phyloP scores from a whole-genome alignment of 176 grass and related monocot genomes.

The Cenchrus fungigraminus region DNA sequence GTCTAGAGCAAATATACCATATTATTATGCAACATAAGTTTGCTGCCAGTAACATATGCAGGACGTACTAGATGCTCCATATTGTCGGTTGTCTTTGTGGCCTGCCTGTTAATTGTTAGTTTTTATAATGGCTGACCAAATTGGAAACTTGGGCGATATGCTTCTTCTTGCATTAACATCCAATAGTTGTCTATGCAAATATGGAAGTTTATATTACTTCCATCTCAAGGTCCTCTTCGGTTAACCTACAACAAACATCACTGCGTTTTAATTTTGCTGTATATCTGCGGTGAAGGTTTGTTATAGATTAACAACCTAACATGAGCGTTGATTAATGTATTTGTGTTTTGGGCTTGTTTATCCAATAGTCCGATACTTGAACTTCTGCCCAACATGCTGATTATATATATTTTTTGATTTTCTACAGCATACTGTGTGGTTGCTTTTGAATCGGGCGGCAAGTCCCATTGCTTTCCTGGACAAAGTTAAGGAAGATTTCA shows the following conservation, averaged over 20 bases:
- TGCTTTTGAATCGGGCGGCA: slow-evolving; percentile 96
- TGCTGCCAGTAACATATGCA: not conserved
- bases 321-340: not conserved
- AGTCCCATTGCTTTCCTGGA: slow-evolving; percentile 91
- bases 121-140: not conserved
- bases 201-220: not conserved
- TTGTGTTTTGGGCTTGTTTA: not conserved
- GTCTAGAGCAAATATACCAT: not conserved
- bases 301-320: not conserved
- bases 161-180: not conserved
- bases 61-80: not conserved
- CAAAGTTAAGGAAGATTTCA: slow-evolving; percentile 90
- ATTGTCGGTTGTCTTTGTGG: not conserved
- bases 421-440: slow-evolving; percentile 88
- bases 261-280: not conserved
- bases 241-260: not conserved
- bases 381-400: not conserved
- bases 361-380: not conserved
- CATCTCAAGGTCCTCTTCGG: not conserved
- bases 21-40: not conserved
- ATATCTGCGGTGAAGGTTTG: not conserved
- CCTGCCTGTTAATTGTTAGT: not conserved
- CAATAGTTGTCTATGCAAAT: not conserved
- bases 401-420: slow-evolving; percentile 18
- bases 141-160: not conserved